Evolutionary conservation across 176 grass and related monocot species (phyloP).

Genomic region (Rhynchospora breviuscula): DNA sequence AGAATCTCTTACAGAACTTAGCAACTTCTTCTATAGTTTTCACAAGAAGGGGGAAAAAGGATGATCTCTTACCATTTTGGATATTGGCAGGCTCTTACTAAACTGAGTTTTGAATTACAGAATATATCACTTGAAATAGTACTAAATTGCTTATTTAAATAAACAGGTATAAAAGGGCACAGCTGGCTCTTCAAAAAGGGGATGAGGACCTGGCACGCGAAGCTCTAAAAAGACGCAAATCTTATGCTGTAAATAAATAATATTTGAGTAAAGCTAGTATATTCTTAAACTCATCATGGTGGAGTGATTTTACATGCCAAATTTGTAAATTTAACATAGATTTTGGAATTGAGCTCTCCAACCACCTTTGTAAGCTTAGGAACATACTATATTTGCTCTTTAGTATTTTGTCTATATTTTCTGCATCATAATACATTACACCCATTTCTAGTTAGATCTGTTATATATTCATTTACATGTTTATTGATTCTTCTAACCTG

Average conservation of each 20-base stretch:
- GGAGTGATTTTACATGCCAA: no score
- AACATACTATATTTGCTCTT: no score
- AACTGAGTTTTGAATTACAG: neutral
- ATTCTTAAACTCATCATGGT: no score
- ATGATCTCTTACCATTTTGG: constrained; percentile 1
- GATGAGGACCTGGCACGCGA: constrained; percentile 96
- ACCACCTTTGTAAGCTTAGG: no score
- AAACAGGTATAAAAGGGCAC: constrained; percentile 76
- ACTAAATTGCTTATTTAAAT: neutral
- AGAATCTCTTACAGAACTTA: no score
- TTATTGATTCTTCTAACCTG: neutral
- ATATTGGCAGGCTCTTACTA: neutral
- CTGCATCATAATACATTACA: constrained; percentile 1
- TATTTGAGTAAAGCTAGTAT: no score
- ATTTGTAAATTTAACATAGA: no score
- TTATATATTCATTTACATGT: neutral
- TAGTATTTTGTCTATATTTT: constrained; percentile 5
- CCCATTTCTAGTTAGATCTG: neutral
- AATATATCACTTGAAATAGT: neutral
- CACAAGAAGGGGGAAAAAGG: neutral
- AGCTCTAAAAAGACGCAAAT: constrained; percentile 97
- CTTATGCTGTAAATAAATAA: constrained; percentile 79
- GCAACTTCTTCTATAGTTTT: no score
- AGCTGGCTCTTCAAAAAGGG: constrained; percentile 91
- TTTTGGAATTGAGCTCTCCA: no score